Conservation (phyloP, 345 rosid genomes). For the Balakata baccata region DNA sequence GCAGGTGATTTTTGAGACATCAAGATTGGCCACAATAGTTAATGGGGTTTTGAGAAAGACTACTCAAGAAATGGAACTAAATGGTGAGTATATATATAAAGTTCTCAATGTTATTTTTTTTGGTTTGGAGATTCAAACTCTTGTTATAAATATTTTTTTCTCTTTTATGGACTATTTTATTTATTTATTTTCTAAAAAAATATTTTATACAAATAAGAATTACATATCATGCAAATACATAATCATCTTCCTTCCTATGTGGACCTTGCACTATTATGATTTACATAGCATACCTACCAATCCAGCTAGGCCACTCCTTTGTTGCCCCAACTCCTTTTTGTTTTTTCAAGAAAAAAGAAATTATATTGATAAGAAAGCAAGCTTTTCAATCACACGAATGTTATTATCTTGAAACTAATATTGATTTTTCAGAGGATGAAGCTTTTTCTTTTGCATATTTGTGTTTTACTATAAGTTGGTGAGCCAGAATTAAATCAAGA, state of each 20-base stretch:
- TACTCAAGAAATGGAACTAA: constrained; percentile 56
- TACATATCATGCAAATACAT: constrained; percentile 19
- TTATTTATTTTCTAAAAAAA: no score
- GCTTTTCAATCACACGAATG: constrained; percentile 14
- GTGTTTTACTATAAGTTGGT: no score
- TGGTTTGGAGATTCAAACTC: no score
- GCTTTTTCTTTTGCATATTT: no score
- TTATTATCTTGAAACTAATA: no score
- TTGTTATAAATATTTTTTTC: no score
- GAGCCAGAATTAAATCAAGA: no score
- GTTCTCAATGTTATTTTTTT: no score
- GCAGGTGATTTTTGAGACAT: constrained; percentile 75
- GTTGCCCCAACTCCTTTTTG: constrained; percentile 37
- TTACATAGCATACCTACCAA: constrained; percentile 56
- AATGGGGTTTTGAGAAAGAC: constrained; percentile 83
- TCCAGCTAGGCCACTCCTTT: constrained; percentile 55
- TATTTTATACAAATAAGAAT: neutral
- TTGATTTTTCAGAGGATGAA: no score
- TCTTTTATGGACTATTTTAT: no score
- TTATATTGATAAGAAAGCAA: constrained; percentile 17
- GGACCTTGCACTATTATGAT: constrained; percentile 57
- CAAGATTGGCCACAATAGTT: constrained; percentile 72
- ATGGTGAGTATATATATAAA: constrained; percentile 29
- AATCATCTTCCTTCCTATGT: constrained; percentile 30
- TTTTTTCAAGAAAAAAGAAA: constrained; percentile 17